These are phyloP conservation scores for Citrus australasica DNA, from an alignment of 345 rosid species.

Conservation along the genomic window DNA sequence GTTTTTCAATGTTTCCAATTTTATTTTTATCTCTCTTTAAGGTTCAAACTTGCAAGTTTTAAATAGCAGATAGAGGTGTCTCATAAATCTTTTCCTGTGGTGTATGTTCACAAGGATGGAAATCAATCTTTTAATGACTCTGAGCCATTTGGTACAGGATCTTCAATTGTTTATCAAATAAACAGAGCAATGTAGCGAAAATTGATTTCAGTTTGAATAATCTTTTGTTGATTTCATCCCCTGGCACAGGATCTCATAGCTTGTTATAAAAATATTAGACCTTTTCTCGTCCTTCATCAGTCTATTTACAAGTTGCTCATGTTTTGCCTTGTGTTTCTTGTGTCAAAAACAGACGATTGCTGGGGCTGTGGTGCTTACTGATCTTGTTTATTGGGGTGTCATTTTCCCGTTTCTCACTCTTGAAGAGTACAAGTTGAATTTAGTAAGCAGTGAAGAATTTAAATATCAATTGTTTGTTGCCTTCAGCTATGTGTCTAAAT, in stretches of 20 bases:
- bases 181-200: neutral
- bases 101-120: neutral
- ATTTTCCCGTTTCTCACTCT: slow-evolving; percentile 64
- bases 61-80: neutral
- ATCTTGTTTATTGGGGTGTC: slow-evolving; percentile 56
- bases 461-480: neutral
- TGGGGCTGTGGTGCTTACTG: slow-evolving; percentile 68
- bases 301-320: neutral
- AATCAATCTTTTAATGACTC: neutral
- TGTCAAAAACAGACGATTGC: slow-evolving; percentile 43
- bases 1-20: too few relatives aligned
- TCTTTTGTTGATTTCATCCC: neutral
- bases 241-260: neutral
- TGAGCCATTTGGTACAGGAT: neutral
- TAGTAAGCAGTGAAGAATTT: slow-evolving; percentile 36
- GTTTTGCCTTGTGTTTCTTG: slow-evolving; percentile 6
- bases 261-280: neutral
- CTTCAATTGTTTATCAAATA: neutral
- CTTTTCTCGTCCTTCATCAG: neutral
- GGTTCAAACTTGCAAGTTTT: neutral
- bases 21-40: neutral
- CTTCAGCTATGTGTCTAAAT: too few relatives aligned
- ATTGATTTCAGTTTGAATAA: neutral
- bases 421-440: slow-evolving; percentile 42
- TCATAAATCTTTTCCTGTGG: neutral